These are phyloP conservation scores for Rhododendron kiyosumense DNA, from an alignment of 148 eudicot genomes.

Conservation along the genomic window DNA sequence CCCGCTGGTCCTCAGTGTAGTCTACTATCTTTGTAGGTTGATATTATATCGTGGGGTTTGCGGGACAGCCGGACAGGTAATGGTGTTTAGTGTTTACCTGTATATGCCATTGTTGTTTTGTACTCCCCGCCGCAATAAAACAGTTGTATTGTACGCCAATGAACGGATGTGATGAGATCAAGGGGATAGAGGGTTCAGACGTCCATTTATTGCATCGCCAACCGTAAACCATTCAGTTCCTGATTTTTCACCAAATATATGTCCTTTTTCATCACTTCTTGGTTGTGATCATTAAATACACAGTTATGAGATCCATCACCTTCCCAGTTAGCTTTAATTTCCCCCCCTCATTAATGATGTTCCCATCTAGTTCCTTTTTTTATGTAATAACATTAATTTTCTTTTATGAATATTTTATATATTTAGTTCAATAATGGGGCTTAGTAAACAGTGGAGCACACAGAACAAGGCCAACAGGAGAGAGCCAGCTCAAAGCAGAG, in stretches of 20 bases:
- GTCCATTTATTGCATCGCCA: not conserved
- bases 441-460: not conserved
- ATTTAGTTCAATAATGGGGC: not conserved
- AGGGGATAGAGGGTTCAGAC: not conserved
- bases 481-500: constrained; percentile 34
- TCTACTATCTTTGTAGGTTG: no score
- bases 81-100: no score
- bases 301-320: not conserved
- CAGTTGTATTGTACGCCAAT: not conserved
- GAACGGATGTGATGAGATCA: constrained; percentile 2
- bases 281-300: not conserved
- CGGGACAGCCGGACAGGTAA: no score
- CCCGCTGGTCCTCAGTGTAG: no score
- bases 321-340: not conserved
- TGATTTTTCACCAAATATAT: constrained; percentile 19
- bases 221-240: not conserved
- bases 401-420: not conserved
- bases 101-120: not conserved
- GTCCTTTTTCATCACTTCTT: not conserved
- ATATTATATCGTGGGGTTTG: no score
- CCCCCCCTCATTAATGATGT: not conserved
- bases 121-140: no score
- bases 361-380: not conserved
- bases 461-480: constrained; percentile 50
- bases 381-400: not conserved